Percentiles rank a stretch among this genome's conserved stretches.
These are phyloP conservation scores for Logfia minima DNA, from an alignment of 129 eudicot genomes.

Conservation along the genomic window DNA sequence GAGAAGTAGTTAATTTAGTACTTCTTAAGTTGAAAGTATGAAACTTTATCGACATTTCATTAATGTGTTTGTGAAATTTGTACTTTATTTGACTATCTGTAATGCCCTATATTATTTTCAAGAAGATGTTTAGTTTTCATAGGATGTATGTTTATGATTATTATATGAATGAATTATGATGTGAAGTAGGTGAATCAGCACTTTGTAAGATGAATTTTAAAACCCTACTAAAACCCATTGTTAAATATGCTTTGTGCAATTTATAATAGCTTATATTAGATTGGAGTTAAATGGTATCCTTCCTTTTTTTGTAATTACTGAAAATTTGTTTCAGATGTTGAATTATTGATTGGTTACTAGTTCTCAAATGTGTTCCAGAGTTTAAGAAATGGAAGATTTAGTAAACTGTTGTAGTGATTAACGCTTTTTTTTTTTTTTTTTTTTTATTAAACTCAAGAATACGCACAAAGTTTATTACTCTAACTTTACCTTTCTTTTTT, in stretches of 20 bases:
- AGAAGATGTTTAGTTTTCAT: conserved; percentile 16
- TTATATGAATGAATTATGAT: not conserved
- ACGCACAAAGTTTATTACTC: not conserved
- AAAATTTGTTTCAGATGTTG: no score
- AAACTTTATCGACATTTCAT: not conserved
- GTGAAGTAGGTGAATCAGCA: not conserved
- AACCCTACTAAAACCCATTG: conserved; percentile 31
- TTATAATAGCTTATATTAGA: not conserved
- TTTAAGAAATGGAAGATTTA: no score
- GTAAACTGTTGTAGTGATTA: no score
- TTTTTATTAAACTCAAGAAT: no score
- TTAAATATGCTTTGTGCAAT: not conserved
- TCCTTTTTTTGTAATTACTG: no score
- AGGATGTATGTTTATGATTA: not conserved
- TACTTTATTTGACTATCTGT: no score
- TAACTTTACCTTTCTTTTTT: not conserved
- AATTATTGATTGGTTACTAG: no score
- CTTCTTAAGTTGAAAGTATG: not conserved
- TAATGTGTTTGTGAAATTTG: no score
- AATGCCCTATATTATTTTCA: not conserved
- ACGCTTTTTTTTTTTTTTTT: no score
- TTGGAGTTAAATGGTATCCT: no score
- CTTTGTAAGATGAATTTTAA: no score
- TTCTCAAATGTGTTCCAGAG: no score
- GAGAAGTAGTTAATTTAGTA: not conserved